Conservation (phyloP, 2,329 filamentous ascomycete species). For the Aspergillus oerlinghausenensis region DNA sequence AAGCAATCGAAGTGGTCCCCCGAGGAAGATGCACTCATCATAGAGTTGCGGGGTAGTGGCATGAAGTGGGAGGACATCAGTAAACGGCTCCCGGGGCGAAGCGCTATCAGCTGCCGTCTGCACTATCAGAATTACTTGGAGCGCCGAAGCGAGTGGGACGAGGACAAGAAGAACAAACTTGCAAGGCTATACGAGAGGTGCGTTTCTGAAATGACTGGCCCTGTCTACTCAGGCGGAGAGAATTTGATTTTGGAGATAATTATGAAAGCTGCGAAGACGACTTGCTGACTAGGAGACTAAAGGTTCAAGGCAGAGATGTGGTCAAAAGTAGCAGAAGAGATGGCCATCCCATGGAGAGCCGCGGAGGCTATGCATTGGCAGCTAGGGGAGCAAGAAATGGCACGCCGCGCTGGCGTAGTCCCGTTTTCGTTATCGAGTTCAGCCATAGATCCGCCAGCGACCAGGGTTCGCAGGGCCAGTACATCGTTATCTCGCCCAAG, state of each 20-base stretch:
- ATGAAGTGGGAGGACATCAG: conserved; percentile 99
- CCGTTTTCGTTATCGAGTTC: conserved; percentile 69
- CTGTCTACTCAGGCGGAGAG: not conserved
- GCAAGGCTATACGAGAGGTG: conserved; percentile 93
- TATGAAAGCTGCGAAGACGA: not conserved
- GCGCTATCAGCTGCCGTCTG: conserved; percentile 86
- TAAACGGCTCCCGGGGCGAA: conserved; percentile 81
- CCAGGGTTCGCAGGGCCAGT: conserved; percentile 34
- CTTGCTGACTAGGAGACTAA: conserved; percentile 12
- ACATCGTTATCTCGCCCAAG: conserved; percentile 36
- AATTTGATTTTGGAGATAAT: not conserved
- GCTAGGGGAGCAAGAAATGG: conserved; percentile 90
- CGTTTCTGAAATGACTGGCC: conserved; percentile 24
- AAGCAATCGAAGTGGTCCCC: conserved; percentile 96
- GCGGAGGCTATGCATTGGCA: conserved; percentile 99
- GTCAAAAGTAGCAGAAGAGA: conserved; percentile 90
- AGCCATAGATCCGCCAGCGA: conserved; percentile 46
- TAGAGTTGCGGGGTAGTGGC: conserved; percentile 79
- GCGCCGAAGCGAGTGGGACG: conserved; percentile 88
- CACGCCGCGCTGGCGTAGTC: conserved; percentile 79
- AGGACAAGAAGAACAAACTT: conserved; percentile 95
- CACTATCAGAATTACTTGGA: conserved; percentile 98
- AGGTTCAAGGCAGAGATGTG: conserved; percentile 99
- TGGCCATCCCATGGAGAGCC: conserved; percentile 90
- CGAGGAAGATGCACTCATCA: conserved; percentile 90